A percentile compares a stretch with the other conserved stretches of the same genome.
These are phyloP conservation scores for Fusarium sublunatum DNA, from an alignment of 2,329 filamentous ascomycete genomes.

Conservation along the genomic window DNA sequence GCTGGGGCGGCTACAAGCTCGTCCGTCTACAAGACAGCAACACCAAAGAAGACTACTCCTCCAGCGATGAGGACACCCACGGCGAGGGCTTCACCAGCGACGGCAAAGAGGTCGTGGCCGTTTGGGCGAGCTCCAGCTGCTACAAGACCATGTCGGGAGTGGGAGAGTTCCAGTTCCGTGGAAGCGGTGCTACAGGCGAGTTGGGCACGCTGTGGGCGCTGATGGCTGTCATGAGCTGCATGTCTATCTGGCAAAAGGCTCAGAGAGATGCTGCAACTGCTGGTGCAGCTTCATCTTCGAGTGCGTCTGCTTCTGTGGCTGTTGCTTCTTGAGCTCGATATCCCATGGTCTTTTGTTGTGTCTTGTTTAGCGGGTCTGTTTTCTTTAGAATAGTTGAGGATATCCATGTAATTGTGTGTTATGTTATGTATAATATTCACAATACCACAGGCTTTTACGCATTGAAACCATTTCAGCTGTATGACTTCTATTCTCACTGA, in stretches of 20 bases:
- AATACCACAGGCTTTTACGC: neutral
- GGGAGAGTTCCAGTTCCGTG: constrained; percentile 44
- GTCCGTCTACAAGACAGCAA: constrained; percentile 34
- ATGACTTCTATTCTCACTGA: too few species aligned
- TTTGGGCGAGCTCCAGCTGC: constrained; percentile 34
- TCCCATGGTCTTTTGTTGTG: neutral
- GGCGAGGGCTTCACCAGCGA: constrained; percentile 37
- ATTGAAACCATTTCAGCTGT: too few species aligned
- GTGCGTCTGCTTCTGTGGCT: constrained; percentile 5
- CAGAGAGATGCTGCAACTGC: constrained; percentile 23
- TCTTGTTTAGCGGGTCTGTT: constrained; percentile 7
- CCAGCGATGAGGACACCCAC: constrained; percentile 14
- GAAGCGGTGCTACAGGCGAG: constrained; percentile 45
- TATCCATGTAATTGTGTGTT: constrained; percentile 4
- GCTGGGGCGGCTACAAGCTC: constrained; percentile 41
- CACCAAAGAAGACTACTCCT: constrained; percentile 13
- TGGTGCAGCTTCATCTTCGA: constrained; percentile 6
- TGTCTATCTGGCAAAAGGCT: constrained; percentile 39
- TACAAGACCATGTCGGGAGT: constrained; percentile 31
- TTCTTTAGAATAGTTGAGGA: constrained; percentile 3
- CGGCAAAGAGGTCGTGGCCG: constrained; percentile 42
- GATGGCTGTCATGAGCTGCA: constrained; percentile 45
- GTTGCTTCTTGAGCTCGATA: neutral
- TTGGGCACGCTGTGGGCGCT: constrained; percentile 40
- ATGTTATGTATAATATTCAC: neutral